Evolutionary conservation across 2,329 filamentous ascomycete genomes (phyloP), one percentile per base, ranked within the genome.

Genomic region (Claviceps maximensis): DNA sequence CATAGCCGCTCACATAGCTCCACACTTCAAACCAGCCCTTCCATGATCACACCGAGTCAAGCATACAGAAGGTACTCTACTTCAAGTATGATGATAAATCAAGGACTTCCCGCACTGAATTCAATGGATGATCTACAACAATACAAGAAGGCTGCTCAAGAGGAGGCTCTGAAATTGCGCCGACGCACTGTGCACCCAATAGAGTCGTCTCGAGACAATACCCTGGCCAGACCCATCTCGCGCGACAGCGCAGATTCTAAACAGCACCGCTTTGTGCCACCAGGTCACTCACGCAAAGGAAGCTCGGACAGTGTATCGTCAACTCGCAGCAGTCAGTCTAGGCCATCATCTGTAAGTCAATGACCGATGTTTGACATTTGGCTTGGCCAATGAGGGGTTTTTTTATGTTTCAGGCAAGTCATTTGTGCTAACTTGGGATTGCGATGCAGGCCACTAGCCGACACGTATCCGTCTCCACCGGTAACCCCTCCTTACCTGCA

Each of bases 181-280:
- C 82, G 89, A 63, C 82, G 89, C 59, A 96, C 89, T 69, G 79
- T 94, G 71, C 87, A 87, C 58, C 84, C 81, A 19, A 68, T 78
- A 55, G 75, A 80, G 25, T 57, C 58, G 23, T 57, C 58, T 21
- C 51, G 57, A 27, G 61, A 67, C 25, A 52, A 58, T 17, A 50
- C 56, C 15, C 58, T 61, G 38, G 47, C 57, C 31, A 52, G 49
- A 23, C 47, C 40, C 19, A 41, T 54, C 19, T 58, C 60, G 33
- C 58, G 59, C 33, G 64, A 64, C 46, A 52, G 51, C 54, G 44
- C 38, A 13, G 52, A 55, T 21, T 17, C 38, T 6, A 75, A 73
- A 58, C 63, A 69, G 54, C 67, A 65, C 57, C 70, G 69, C 51
- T 63, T 67, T 38, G 63, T 67, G 53, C 61, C 64, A 40, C 59